Evolutionary conservation across 2,329 filamentous ascomycete species (phyloP).

Genomic region (Chalara sp.): DNA sequence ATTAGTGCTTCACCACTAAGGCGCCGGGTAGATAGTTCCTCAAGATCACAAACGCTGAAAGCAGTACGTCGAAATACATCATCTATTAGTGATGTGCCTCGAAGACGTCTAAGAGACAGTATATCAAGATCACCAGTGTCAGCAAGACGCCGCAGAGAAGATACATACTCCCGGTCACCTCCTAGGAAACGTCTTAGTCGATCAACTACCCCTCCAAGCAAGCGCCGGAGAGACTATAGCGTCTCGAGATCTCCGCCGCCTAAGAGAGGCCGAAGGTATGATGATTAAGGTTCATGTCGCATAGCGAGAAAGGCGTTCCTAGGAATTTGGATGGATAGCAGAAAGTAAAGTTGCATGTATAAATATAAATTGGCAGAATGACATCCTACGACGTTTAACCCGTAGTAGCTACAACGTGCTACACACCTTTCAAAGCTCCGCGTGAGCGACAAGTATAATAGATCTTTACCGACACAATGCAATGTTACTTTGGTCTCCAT

Average conservation of each 20-base stretch:
- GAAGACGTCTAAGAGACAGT: constrained; percentile 13
- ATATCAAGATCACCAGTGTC: constrained; percentile 11
- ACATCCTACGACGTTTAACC: too few species aligned
- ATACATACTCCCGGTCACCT: constrained; percentile 17
- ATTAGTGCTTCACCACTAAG: constrained; percentile 16
- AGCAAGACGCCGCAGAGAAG: constrained; percentile 9
- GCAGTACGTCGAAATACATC: constrained; percentile 15
- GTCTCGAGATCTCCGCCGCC: constrained; percentile 24
- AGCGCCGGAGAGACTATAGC: constrained; percentile 22
- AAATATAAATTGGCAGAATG: too few species aligned
- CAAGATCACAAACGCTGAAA: constrained; percentile 12
- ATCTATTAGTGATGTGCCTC: constrained; percentile 19
- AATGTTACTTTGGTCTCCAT: too few species aligned
- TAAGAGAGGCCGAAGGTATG: constrained; percentile 22
- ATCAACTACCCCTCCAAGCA: constrained; percentile 18
- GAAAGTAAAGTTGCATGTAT: too few species aligned
- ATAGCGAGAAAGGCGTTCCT: too few species aligned
- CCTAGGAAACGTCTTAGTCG: constrained; percentile 12
- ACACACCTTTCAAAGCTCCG: too few species aligned
- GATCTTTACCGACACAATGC: too few species aligned
- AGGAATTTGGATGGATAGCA: too few species aligned
- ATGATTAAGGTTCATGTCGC: too few species aligned
- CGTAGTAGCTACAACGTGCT: too few species aligned
- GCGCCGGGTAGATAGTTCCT: constrained; percentile 12
- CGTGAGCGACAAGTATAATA: too few species aligned